phyloP scores from a whole-genome alignment of 345 rosid species.

The Turnera subulata region DNA sequence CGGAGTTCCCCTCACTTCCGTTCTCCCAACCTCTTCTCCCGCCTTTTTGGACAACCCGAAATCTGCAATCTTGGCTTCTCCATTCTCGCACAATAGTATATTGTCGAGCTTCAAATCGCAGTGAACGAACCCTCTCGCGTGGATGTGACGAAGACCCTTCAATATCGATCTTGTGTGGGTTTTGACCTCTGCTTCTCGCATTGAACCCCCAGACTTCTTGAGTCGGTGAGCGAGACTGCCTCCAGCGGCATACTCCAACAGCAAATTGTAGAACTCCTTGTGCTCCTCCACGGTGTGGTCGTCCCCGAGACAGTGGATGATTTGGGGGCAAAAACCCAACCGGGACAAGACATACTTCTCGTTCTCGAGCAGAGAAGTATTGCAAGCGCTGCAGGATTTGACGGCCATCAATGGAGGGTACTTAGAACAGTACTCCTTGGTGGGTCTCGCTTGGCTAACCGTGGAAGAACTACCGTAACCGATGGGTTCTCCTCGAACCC shows the following conservation, averaged over 20 bases:
- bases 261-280: slow-evolving; percentile 12
- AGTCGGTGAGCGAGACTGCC: slow-evolving; percentile 22
- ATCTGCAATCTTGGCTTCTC: slow-evolving; percentile 29
- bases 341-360: slow-evolving; percentile 19
- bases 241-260: slow-evolving; percentile 30
- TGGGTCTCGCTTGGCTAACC: slow-evolving; percentile 18
- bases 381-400: slow-evolving; percentile 21
- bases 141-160: slow-evolving; percentile 23
- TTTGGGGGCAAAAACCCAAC: slow-evolving; percentile 11
- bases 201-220: slow-evolving; percentile 17
- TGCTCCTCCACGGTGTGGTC: slow-evolving; percentile 12
- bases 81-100: slow-evolving; percentile 17
- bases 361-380: slow-evolving; percentile 22
- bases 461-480: slow-evolving; percentile 27
- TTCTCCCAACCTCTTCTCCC: slow-evolving; percentile 15
- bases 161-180: slow-evolving; percentile 20
- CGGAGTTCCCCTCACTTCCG: slow-evolving; percentile 33
- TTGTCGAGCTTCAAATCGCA: slow-evolving; percentile 35
- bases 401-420: slow-evolving; percentile 23
- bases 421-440: not conserved
- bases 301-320: slow-evolving; percentile 24
- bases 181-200: slow-evolving; percentile 18
- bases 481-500: slow-evolving; percentile 29
- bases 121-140: slow-evolving; percentile 32
- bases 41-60: slow-evolving; percentile 25